Evolutionary conservation across 306 rosid genomes (phyloP), one percentile per base, ranked within the genome.

Genomic region (Adenanthera pavonina): DNA sequence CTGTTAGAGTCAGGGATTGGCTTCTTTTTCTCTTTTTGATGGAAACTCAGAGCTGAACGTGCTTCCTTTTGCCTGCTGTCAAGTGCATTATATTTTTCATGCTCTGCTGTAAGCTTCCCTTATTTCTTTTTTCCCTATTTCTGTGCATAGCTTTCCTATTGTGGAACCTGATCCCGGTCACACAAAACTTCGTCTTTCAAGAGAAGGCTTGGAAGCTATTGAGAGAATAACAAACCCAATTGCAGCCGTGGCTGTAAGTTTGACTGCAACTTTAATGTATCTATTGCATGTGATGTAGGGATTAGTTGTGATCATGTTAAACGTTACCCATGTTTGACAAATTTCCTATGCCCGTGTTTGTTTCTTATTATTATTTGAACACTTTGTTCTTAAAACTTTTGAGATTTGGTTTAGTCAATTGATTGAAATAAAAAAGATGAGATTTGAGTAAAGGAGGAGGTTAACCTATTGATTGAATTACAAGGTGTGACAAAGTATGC

Each of bases 101-200:
- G 57, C 57, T 40, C 20, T 54, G 47, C 48, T 19, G 13, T 7
- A 9, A 65, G 49, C 17, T 80, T 17, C 25, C 46, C 65, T 83
- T 65, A 87, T 84, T 76, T 76, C 36, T 85, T 73, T 75, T 81
- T 82, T 44, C 59, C 68, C n/a, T n/a, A 30, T 81, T 76, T 78
- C 77, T 67, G 38, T 75, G 7, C 73, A 44, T 90, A 95, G 97
- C 75, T 93, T 93, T 86, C 95, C 99, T 19, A 95, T 95, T 66
- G 92, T 95, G 72, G 97, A 91, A 86, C 99, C 97, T 66, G 99
- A 93, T 86, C 92, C 93, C 68, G 93, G 90, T 62, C 97, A 95
- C 74, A 95, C 99, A 64, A 95, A 91, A 76, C 97, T 95, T 80
- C 97, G 91, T 53, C 92, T 95, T 87, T 89, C 99, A 66, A 87